Conservation (phyloP, 2,329 filamentous ascomycete species). For the Colletotrichum sp. region DNA sequence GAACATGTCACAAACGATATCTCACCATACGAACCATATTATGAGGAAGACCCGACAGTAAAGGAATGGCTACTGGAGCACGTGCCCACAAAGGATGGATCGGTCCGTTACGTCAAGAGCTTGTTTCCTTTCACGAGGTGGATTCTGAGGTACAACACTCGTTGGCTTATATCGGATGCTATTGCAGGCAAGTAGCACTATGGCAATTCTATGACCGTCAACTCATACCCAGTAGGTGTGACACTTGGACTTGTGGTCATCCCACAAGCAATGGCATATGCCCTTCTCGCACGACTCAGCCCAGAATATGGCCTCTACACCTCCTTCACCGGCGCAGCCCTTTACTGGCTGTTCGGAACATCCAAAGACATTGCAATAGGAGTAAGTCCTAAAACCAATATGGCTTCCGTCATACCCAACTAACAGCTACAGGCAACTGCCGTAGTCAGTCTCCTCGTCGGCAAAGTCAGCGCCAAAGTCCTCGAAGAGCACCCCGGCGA, state of each 20-base stretch:
- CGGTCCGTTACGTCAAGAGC: slow-evolving; percentile 53
- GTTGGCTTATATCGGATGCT: slow-evolving; percentile 76
- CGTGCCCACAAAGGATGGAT: slow-evolving; percentile 51
- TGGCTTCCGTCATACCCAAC: background rate
- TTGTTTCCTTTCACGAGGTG: slow-evolving; percentile 72
- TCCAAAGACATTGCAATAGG: slow-evolving; percentile 88
- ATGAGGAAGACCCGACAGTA: slow-evolving; percentile 72
- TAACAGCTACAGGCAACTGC: slow-evolving; percentile 56
- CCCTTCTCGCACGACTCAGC: slow-evolving; percentile 69
- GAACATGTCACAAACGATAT: background rate
- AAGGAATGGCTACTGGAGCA: slow-evolving; percentile 65
- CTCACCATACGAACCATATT: slow-evolving; percentile 27
- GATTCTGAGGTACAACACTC: slow-evolving; percentile 73
- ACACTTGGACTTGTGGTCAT: slow-evolving; percentile 72
- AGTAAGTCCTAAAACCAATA: slow-evolving; percentile 30
- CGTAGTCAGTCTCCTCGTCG: slow-evolving; percentile 56
- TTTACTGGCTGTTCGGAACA: slow-evolving; percentile 86
- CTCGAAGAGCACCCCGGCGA: slow-evolving; percentile 36
- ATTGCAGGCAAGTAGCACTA: slow-evolving; percentile 62
- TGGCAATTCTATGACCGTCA: too few relatives aligned
- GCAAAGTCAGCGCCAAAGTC: slow-evolving; percentile 47
- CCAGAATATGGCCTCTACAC: slow-evolving; percentile 80
- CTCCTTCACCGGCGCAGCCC: slow-evolving; percentile 79
- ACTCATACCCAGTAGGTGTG: slow-evolving; percentile 33
- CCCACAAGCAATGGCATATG: slow-evolving; percentile 83